Conservation (phyloP, 257 asterid genomes). For the Mentha longifolia region DNA sequence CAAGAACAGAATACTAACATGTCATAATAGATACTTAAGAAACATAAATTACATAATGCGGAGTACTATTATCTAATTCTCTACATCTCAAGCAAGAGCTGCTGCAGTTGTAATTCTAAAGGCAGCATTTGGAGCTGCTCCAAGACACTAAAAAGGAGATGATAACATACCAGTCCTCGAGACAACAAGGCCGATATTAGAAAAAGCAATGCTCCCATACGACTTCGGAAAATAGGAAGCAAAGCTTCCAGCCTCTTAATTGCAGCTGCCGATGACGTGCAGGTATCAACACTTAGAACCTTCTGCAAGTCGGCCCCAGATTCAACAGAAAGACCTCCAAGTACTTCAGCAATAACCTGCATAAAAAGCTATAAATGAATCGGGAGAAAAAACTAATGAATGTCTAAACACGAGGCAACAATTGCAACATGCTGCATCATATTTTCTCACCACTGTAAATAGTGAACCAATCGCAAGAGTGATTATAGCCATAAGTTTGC, state of each 20-base stretch:
- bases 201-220: slow-evolving; percentile 96
- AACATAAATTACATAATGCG: no score
- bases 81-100: no score
- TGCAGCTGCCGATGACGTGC: slow-evolving; percentile 59
- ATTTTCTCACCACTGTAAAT: slow-evolving; percentile 25
- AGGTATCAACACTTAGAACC: slow-evolving; percentile 62
- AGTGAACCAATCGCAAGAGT: not conserved
- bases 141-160: slow-evolving; percentile 5
- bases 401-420: not conserved
- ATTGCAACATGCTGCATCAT: slow-evolving; percentile 3
- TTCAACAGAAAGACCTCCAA: slow-evolving; percentile 77
- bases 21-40: no score
- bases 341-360: slow-evolving; percentile 72
- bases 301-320: slow-evolving; percentile 78
- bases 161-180: slow-evolving; percentile 81
- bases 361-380: slow-evolving; percentile 17
- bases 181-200: slow-evolving; percentile 89
- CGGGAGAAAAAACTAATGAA: not conserved
- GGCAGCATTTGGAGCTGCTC: no score
- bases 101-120: no score
- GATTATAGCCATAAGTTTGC: not conserved
- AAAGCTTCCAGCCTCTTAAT: slow-evolving; percentile 62
- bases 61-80: no score
- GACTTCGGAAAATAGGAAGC: slow-evolving; percentile 88
- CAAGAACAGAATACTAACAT: no score